Percentiles rank a stretch among this genome's conserved stretches.
Conservation (phyloP, 2,329 filamentous ascomycete species). For the Mycosphaerella arachidis region DNA sequence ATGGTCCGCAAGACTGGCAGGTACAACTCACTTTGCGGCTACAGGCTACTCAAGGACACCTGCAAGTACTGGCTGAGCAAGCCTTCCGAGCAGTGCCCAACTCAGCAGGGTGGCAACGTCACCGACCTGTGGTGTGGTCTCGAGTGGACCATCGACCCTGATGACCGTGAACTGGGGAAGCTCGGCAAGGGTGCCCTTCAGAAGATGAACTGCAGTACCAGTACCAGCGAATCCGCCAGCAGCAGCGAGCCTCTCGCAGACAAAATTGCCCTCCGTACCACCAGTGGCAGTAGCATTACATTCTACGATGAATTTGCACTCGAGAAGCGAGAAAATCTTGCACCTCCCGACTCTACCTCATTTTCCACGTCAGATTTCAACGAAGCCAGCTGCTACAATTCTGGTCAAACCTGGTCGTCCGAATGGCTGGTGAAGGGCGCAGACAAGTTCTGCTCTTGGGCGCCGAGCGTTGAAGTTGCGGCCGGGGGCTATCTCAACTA, state of each 20-base stretch:
- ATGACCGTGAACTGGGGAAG: not conserved
- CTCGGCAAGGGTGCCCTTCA: not conserved
- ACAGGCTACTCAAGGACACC: not conserved
- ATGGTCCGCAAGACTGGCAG: not conserved
- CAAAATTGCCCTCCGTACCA: not conserved
- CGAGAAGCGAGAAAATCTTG: not conserved
- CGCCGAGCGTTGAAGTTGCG: not conserved
- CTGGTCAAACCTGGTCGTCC: not conserved
- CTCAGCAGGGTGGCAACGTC: conserved; percentile 2
- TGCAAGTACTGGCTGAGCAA: not conserved
- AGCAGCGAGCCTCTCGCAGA: not conserved
- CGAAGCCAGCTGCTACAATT: not conserved
- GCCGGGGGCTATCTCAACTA: not conserved
- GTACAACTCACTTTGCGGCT: not conserved
- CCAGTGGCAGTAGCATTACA: not conserved
- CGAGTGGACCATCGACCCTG: not conserved
- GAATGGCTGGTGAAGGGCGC: not conserved
- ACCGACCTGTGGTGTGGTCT: not conserved
- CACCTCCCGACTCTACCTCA: not conserved
- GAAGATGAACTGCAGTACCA: not conserved
- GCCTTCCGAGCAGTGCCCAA: not conserved
- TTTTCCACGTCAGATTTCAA: not conserved
- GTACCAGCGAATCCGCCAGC: too few species aligned
- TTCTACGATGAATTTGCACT: not conserved
- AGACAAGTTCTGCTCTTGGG: not conserved